Conservation (phyloP, 179 eudicot species). For the Camellia oleifera region DNA sequence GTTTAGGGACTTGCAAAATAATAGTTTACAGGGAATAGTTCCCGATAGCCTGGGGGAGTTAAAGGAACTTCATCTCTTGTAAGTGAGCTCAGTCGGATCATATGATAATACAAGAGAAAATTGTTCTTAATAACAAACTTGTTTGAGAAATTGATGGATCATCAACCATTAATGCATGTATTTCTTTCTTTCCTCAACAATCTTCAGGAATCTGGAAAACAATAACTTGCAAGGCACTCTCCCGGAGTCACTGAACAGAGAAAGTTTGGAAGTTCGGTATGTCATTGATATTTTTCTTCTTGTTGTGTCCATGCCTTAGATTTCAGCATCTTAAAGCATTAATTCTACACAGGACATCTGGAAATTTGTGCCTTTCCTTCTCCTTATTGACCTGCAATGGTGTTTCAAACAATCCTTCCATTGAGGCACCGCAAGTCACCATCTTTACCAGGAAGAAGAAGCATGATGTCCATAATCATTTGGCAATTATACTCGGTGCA, state of each 20-base stretch:
- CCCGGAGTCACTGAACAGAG: conserved; percentile 56
- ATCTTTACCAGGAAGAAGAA: conserved; percentile 41
- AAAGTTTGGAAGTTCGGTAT: conserved; percentile 61
- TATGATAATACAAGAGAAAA: not conserved
- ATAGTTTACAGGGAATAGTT: conserved; percentile 59
- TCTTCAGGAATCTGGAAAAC: conserved; percentile 65
- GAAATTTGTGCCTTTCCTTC: conserved; percentile 70
- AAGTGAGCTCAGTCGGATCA: conserved; percentile 23
- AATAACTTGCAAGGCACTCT: conserved; percentile 68
- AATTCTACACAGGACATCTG: conserved; percentile 50
- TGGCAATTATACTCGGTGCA: conserved; percentile 40
- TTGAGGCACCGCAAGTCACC: conserved; percentile 60
- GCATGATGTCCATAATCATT: conserved; percentile 38
- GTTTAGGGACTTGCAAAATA: conserved; percentile 67
- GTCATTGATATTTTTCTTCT: not conserved
- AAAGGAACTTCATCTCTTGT: conserved; percentile 65
- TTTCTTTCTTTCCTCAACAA: not conserved
- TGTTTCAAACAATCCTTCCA: conserved; percentile 34
- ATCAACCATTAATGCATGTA: conserved; percentile 9
- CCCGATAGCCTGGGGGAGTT: conserved; percentile 58
- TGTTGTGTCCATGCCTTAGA: not conserved
- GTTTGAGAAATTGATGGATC: conserved; percentile 29
- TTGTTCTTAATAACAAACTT: not conserved
- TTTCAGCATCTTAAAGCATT: conserved; percentile 7
- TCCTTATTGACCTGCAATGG: conserved; percentile 34